Evolutionary conservation across 345 rosid genomes (phyloP).

Genomic region (Mangifera indica): DNA sequence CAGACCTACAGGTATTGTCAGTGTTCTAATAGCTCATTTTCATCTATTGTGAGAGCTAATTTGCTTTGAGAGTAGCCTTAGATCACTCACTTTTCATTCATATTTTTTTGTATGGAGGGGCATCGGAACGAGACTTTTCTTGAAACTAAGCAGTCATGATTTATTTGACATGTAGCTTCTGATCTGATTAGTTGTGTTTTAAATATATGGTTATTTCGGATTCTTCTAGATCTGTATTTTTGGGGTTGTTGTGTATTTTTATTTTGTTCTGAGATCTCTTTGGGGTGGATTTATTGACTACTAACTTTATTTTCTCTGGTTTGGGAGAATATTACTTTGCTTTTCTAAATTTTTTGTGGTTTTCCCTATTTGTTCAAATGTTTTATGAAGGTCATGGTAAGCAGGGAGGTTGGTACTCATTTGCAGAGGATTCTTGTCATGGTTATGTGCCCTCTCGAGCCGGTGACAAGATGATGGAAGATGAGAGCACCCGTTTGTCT

Average conservation of each 20-base stretch:
- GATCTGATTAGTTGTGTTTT: background rate
- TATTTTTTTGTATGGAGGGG: background rate
- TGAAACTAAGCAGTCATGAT: background rate
- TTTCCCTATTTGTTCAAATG: constrained; percentile 31
- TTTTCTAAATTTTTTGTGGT: constrained; percentile 29
- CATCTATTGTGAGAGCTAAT: background rate
- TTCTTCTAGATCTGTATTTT: background rate
- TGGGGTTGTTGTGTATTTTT: background rate
- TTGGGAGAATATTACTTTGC: constrained; percentile 18
- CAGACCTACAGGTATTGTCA: constrained; percentile 62
- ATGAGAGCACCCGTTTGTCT: constrained; percentile 50
- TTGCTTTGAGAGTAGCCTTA: background rate
- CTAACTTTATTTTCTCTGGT: background rate
- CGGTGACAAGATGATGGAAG: constrained; percentile 57
- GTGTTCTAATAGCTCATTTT: background rate
- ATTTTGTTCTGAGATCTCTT: background rate
- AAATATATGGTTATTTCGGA: background rate
- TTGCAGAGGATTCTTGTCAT: constrained; percentile 64
- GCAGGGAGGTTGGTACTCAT: constrained; percentile 79
- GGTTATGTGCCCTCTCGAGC: constrained; percentile 55
- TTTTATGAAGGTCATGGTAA: constrained; percentile 78
- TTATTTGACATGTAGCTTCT: background rate
- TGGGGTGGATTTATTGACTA: background rate
- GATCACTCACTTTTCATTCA: background rate
- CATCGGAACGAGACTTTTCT: background rate